Base-by-base conservation (phyloP, 495 filamentous ascomycete genomes). In the Penicillium argentinense region DNA sequence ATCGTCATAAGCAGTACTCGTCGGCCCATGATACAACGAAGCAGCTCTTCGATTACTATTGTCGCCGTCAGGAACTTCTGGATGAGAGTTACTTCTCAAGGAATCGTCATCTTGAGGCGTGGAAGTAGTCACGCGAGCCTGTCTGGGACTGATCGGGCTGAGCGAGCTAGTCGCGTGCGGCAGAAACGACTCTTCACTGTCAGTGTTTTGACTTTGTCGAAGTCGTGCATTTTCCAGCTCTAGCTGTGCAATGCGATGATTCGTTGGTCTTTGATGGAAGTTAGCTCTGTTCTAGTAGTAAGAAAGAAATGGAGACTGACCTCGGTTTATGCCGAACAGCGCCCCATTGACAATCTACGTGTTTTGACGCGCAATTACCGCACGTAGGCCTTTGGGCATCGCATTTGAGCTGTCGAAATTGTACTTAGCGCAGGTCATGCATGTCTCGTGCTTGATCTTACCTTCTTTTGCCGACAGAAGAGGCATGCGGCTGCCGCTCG, bases 11-110 rank as follows among this genome's bases (percentile, higher is more conserved):
- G 55, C 51, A 13, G 60, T 58, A 29, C 62, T 66, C 4, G 62
- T 66, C 17, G 62, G 62, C 4, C 62, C 62, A 42, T 66, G 62
- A 33, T 66, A 66, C 26, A 63, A 38, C 1, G 60, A 63, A 1
- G 37, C 34, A 26, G 51, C 47, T 8, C 47, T 51, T 44, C 38
- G 33, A 11, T 21, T 49, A 26, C 34, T 29, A 19, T 28, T 28
- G 5, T 54, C 53, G 25, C 52, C 51, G 16, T 60, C 57, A 3
- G 60, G 57, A 13, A 53, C 44, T 42, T 63, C 60, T 22, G 57
- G 53, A 24, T 55, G 57, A 6, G 59, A 59, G 12, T 43, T 38
- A 16, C 46, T 53, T 38, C 49, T 51, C n/a, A 49, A 48, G 17
- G 46, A 38, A 2, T 42, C 39, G 8, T 41, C 32, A 24, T 36